Conservation (phyloP, 495 filamentous ascomycete species). For the Annulohypoxylon maeteangense region DNA sequence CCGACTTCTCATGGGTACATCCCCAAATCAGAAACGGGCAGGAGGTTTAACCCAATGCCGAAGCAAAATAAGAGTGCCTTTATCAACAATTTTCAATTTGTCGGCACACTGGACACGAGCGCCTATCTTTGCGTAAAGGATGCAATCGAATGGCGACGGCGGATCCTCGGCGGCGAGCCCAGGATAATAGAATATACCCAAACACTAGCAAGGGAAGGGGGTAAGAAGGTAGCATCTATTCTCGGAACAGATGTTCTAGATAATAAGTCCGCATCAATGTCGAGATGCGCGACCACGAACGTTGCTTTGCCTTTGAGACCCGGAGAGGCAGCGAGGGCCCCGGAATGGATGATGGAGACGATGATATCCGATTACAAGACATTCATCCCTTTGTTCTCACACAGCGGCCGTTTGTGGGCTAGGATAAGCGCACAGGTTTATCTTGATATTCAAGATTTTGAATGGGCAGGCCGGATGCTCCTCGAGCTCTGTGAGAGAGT, state of each 20-base stretch:
- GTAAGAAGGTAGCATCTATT: conserved; percentile 63
- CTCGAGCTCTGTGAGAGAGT: conserved; percentile 71
- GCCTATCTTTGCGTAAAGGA: conserved; percentile 78
- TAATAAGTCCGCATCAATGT: conserved; percentile 59
- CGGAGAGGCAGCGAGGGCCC: conserved; percentile 52
- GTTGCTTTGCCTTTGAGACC: conserved; percentile 74
- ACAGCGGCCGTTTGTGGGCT: conserved; percentile 71
- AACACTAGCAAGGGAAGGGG: conserved; percentile 68
- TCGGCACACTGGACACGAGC: conserved; percentile 77
- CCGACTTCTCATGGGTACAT: conserved; percentile 72
- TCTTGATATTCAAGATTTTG: conserved; percentile 80
- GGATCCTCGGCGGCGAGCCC: conserved; percentile 79
- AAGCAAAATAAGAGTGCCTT: conserved; percentile 63
- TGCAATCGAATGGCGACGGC: conserved; percentile 71
- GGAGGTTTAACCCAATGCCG: conserved; percentile 62
- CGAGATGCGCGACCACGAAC: conserved; percentile 69
- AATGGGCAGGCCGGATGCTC: conserved; percentile 70
- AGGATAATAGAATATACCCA: conserved; percentile 69
- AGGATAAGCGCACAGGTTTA: conserved; percentile 84
- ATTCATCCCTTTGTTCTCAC: conserved; percentile 71
- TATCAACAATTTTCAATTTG: conserved; percentile 78
- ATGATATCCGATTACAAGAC: conserved; percentile 72
- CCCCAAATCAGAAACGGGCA: conserved; percentile 41
- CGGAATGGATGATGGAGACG: conserved; percentile 66
- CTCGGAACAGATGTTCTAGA: conserved; percentile 79